These are phyloP conservation scores for Aureoboletus auriporus DNA, from an alignment of 768 basidiomycete species.

Conservation along the genomic window DNA sequence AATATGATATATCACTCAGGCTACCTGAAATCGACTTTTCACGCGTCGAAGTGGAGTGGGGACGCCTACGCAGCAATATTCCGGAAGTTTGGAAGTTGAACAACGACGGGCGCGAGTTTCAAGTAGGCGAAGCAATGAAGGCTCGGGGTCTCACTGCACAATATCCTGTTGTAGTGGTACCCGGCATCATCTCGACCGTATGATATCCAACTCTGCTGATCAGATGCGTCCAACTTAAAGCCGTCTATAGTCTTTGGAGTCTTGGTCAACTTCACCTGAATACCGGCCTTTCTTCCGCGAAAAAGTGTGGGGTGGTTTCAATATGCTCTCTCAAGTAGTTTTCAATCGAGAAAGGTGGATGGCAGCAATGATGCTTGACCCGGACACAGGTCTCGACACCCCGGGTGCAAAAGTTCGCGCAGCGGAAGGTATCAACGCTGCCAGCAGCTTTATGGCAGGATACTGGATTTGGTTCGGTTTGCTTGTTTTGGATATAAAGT, in stretches of 20 bases:
- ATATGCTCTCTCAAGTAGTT: constrained; percentile 79
- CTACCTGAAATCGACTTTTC: constrained; percentile 65
- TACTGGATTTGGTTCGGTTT: constrained; percentile 85
- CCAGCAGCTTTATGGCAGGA: constrained; percentile 80
- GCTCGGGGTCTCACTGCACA: constrained; percentile 61
- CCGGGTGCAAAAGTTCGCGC: constrained; percentile 82
- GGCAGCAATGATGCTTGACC: constrained; percentile 84
- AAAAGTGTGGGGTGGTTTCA: constrained; percentile 74
- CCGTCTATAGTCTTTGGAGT: constrained; percentile 66
- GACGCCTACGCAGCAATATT: constrained; percentile 57
- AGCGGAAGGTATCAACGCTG: constrained; percentile 89
- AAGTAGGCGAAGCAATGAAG: constrained; percentile 66
- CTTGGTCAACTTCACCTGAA: constrained; percentile 87
- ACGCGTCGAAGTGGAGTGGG: constrained; percentile 70
- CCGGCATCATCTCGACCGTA: constrained; percentile 87
- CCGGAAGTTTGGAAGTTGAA: constrained; percentile 82
- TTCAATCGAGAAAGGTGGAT: constrained; percentile 91
- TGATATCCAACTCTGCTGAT: constrained; percentile 16
- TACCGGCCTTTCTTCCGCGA: constrained; percentile 91
- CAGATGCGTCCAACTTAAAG: neutral
- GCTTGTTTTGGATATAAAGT: neutral
- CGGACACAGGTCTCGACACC: constrained; percentile 87
- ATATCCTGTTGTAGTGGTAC: constrained; percentile 81
- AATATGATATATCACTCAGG: constrained; percentile 64
- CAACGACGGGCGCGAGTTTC: constrained; percentile 76